A percentile compares a stretch with the other conserved stretches of the same genome.
Conservation (phyloP, 805 yeast species). For the Metschnikowia gruessii region DNA sequence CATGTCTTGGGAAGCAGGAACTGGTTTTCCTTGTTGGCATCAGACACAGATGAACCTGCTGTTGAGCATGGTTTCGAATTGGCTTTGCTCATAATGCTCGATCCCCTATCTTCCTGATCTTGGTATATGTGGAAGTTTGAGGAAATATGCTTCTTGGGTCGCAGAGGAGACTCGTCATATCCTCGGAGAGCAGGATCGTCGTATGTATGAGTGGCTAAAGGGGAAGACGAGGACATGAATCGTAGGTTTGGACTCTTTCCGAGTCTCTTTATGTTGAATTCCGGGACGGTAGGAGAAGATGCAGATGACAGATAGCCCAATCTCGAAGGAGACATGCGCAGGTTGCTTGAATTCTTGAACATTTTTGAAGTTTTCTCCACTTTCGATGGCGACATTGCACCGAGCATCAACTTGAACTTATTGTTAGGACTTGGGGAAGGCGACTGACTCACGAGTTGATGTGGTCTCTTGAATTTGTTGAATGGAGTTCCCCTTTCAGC, state of each 20-base stretch:
- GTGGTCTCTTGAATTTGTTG: slow-evolving; percentile 43
- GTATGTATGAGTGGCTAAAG: slow-evolving; percentile 13
- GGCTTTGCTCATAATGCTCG: background rate
- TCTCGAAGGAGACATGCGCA: slow-evolving; percentile 34
- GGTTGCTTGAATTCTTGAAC: slow-evolving; percentile 34
- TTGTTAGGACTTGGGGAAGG: slow-evolving; percentile 35
- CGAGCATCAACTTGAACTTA: slow-evolving; percentile 14
- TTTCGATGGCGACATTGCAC: slow-evolving; percentile 14
- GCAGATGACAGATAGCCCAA: slow-evolving; percentile 12
- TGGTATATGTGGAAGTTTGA: slow-evolving; percentile 15
- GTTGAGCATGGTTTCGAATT: background rate
- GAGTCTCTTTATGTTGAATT: slow-evolving; percentile 13
- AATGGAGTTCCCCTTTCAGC: slow-evolving; percentile 17
- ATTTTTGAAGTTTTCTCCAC: slow-evolving; percentile 23
- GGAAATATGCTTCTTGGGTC: slow-evolving; percentile 11
- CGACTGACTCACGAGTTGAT: slow-evolving; percentile 41
- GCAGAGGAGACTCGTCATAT: slow-evolving; percentile 20
- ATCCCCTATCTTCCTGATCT: slow-evolving; percentile 11
- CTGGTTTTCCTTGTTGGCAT: slow-evolving; percentile 39
- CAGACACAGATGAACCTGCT: slow-evolving; percentile 6
- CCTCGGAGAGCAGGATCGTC: slow-evolving; percentile 13
- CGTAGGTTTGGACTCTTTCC: slow-evolving; percentile 17
- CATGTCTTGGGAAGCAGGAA: slow-evolving; percentile 3
- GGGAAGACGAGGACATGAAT: slow-evolving; percentile 19
- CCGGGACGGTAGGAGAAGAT: slow-evolving; percentile 15